Conservation (phyloP, 2,329 filamentous ascomycete genomes). For the Macrophomina pseudophaseolina region DNA sequence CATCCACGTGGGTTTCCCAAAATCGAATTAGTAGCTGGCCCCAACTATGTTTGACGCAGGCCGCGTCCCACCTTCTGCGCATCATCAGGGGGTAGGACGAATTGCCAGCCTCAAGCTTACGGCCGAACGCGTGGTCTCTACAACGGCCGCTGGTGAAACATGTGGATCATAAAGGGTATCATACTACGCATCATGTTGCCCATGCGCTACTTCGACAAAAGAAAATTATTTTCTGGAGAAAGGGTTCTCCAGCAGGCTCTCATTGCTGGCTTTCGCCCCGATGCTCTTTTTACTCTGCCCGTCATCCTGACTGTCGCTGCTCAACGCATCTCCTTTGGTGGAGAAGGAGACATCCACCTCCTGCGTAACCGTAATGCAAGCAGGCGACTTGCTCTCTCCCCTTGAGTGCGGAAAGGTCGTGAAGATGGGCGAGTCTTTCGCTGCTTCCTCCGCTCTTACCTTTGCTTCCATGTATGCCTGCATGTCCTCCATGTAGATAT, state of each 20-base stretch:
- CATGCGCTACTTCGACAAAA: background rate
- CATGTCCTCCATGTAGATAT: constrained; percentile 6
- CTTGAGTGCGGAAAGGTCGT: background rate
- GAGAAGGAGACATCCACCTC: background rate
- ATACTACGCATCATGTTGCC: background rate
- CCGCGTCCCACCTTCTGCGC: too few relatives aligned
- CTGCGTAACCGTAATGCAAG: background rate
- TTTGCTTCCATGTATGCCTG: background rate
- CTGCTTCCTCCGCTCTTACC: background rate
- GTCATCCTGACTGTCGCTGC: background rate
- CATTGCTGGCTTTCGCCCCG: background rate
- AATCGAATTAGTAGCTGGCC: too few relatives aligned
- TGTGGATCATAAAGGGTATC: background rate
- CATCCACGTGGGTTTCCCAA: too few relatives aligned
- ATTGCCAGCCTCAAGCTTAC: too few relatives aligned
- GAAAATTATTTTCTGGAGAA: background rate
- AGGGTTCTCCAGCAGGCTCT: background rate
- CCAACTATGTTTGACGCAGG: too few relatives aligned
- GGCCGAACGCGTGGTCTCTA: too few relatives aligned
- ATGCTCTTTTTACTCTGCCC: background rate
- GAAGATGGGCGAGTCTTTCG: background rate
- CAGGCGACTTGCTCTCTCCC: background rate
- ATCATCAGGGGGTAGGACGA: too few relatives aligned
- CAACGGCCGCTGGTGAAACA: too few relatives aligned
- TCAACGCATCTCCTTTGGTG: background rate